Percentiles rank a stretch among this genome's conserved stretches.
These are phyloP conservation scores for Aspergillus brunneoviolaceus DNA, from an alignment of 2,329 filamentous ascomycete species.

Conservation along the genomic window DNA sequence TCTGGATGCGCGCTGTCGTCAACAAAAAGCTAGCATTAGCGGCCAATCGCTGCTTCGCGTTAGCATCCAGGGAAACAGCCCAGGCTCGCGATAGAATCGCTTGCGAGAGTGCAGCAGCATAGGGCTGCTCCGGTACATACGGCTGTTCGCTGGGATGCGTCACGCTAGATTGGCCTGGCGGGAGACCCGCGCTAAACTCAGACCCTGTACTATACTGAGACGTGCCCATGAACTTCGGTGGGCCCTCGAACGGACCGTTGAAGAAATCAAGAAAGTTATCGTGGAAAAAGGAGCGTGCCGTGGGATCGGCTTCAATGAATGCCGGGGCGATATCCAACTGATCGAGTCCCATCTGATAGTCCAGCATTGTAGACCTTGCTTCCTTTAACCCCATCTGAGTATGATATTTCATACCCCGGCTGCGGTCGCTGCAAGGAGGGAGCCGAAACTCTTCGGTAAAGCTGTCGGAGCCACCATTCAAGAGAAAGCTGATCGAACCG, in stretches of 20 bases:
- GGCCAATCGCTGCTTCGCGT: conserved; percentile 42
- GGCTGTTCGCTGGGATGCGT: conserved; percentile 21
- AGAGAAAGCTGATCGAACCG: conserved; percentile 48
- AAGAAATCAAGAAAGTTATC: conserved; percentile 41
- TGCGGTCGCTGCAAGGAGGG: conserved; percentile 41
- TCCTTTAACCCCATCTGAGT: conserved; percentile 31
- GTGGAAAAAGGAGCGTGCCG: conserved; percentile 32
- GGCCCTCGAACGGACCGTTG: conserved; percentile 36
- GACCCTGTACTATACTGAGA: conserved; percentile 20
- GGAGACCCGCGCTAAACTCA: conserved; percentile 18
- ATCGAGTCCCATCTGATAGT: conserved; percentile 18
- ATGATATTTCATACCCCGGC: conserved; percentile 38
- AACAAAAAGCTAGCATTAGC: conserved; percentile 41
- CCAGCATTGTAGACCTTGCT: conserved; percentile 18
- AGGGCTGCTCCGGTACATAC: conserved; percentile 39
- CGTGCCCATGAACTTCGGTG: conserved; percentile 24
- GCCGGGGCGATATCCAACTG: conserved; percentile 19
- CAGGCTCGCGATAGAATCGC: conserved; percentile 41
- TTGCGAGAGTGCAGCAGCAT: conserved; percentile 41
- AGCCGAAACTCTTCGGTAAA: conserved; percentile 48
- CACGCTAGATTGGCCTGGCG: conserved; percentile 20
- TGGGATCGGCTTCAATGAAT: conserved; percentile 27
- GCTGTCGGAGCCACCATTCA: conserved; percentile 48
- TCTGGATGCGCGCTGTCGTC: conserved; percentile 42
- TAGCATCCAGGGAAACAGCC: conserved; percentile 38